These are phyloP conservation scores for Lobulomyces angularis DNA, from an alignment of 192 early-diverging fungal genomes.

Conservation along the genomic window DNA sequence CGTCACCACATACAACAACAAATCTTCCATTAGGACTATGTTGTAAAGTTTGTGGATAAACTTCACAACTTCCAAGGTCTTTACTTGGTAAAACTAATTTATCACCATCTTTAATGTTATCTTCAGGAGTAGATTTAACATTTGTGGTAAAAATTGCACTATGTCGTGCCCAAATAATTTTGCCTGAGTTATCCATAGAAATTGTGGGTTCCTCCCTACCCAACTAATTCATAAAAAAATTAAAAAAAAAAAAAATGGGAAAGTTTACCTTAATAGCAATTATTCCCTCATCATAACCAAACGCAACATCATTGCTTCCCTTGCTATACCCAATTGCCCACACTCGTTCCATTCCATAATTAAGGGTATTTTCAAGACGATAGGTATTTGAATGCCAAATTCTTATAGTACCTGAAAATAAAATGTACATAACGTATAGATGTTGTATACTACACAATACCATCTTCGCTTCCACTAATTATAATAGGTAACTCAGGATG, in stretches of 20 bases:
- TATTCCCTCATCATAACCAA: conserved; percentile 93
- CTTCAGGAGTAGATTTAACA: conserved; percentile 70
- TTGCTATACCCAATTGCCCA: conserved; percentile 83
- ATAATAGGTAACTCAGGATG: conserved; percentile 97
- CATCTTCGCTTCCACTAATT: conserved; percentile 88
- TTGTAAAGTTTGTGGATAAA: conserved; percentile 89
- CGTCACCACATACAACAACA: conserved; percentile 97
- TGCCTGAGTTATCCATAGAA: conserved; percentile 90
- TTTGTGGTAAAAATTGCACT: conserved; percentile 93
- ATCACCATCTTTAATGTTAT: conserved; percentile 87
- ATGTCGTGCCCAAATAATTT: conserved; percentile 97
- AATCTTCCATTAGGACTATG: conserved; percentile 96
- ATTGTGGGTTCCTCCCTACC: conserved; percentile 93
- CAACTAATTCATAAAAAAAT: conserved; percentile 24
- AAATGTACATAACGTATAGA: background rate
- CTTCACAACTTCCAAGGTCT: conserved; percentile 94
- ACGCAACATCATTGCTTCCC: conserved; percentile 81
- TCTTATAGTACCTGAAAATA: conserved; percentile 51
- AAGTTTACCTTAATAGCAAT: conserved; percentile 70
- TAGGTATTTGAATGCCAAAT: conserved; percentile 98
- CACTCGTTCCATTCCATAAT: conserved; percentile 95
- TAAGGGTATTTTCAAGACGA: conserved; percentile 88
- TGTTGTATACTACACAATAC: conserved; percentile 12
- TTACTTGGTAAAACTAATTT: conserved; percentile 71
- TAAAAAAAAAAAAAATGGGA: background rate